Base-by-base conservation (phyloP, 352 stramenopile genomes). In the Phytophthora pini region DNA sequence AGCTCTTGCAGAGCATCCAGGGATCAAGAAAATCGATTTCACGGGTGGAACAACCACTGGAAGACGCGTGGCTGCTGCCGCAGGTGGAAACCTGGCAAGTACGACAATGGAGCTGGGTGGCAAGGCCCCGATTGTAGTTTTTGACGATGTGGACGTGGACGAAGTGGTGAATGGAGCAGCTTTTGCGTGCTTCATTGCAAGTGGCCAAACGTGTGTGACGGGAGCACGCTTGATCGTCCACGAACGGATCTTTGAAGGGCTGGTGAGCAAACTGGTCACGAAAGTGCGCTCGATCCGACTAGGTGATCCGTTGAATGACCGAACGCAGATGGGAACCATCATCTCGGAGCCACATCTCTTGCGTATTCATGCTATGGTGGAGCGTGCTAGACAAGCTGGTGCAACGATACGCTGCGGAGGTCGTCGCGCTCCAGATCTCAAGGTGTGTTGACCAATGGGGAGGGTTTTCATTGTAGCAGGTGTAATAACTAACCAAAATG, bases 171-270 rank as follows among this genome's bases (percentile, higher is more conserved):
- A 91, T 58, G 80, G 79, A 29, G 77, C 77, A 8, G 79, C 79
- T 13, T 93, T 93, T 51, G 83, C 78, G 13, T 79, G 77, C 56
- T 91, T 93, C 54, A 85, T 93, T 32, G 83, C 81, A 8, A 90
- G 80, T 46, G 88, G 77, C 12, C 89, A 94, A 77, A 95, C 79
- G 22, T 97, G 83, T 64, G 82, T 91, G 4, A 89, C 84, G 10
- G 89, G 86, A 6, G 84, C 85, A 15, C 82, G 92, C 15, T 72
- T 97, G 13, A 94, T 94, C 67, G 79, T 97, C 9, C 88, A 98
- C 43, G 76, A 94, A 46, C 67, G 43, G 4, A 82, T 97, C 52
- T 74, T 87, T 41, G 84, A 95, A 17, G 68, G 87, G n/a, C 87
- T 98, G 52, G 67, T 94, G 10, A 58, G 76, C 17, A 82, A 80